Conservation (phyloP, 2,329 filamentous ascomycete genomes). For the Calonectria ilicicola region DNA sequence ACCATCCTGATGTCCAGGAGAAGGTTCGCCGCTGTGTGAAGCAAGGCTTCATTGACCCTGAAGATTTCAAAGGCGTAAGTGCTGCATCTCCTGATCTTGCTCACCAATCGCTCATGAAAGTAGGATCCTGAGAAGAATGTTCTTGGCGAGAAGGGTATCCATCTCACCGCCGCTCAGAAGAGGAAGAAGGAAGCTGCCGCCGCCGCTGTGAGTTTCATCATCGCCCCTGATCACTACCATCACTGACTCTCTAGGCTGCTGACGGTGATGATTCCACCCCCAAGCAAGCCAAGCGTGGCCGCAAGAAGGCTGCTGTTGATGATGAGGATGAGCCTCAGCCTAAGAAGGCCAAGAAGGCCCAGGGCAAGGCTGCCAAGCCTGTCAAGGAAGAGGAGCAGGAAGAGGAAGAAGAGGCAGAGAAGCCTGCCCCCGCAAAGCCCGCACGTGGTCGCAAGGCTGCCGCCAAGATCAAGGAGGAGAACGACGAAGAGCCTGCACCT, state of each 20-base stretch:
- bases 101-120: slow-evolving; percentile 21
- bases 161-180: slow-evolving; percentile 54
- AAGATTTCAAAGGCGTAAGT: slow-evolving; percentile 90
- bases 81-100: neutral
- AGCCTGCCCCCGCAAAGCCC: slow-evolving; percentile 24
- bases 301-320: slow-evolving; percentile 50
- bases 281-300: slow-evolving; percentile 50
- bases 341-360: slow-evolving; percentile 50
- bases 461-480: slow-evolving; percentile 26
- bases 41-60: slow-evolving; percentile 84
- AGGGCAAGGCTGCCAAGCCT: slow-evolving; percentile 31
- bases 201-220: slow-evolving; percentile 31
- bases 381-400: slow-evolving; percentile 35
- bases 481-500: slow-evolving; percentile 20
- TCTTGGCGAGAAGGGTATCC: slow-evolving; percentile 75
- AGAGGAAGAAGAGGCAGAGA: slow-evolving; percentile 35
- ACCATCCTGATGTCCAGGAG: slow-evolving; percentile 71
- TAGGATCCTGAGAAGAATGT: slow-evolving; percentile 82
- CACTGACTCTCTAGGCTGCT: slow-evolving; percentile 40
- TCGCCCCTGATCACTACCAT: neutral
- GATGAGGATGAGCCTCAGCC: slow-evolving; percentile 50
- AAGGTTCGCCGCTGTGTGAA: slow-evolving; percentile 80
- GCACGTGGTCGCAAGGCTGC: slow-evolving; percentile 15
- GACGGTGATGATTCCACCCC: slow-evolving; percentile 44
- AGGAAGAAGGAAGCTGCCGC: slow-evolving; percentile 49